phyloP scores from a whole-genome alignment of 2,329 filamentous ascomycete species.

The Plenodomus lindquistii region DNA sequence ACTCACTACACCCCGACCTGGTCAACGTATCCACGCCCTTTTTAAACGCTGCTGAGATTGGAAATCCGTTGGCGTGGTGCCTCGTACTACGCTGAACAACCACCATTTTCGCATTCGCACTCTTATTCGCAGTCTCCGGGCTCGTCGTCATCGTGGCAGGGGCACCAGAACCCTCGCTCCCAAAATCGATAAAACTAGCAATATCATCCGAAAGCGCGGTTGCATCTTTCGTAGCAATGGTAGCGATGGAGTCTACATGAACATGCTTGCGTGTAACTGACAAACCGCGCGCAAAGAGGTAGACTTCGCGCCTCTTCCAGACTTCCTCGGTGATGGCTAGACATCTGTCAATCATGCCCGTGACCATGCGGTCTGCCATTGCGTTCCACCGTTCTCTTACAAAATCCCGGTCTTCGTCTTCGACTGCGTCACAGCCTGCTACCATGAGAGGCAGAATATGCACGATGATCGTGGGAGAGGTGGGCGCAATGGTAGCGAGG shows the following conservation, averaged over 20 bases:
- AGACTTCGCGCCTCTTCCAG: constrained; percentile 65
- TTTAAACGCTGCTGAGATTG: constrained; percentile 42
- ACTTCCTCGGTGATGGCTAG: constrained; percentile 66
- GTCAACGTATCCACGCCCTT: constrained; percentile 33
- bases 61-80: constrained; percentile 20
- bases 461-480: constrained; percentile 65
- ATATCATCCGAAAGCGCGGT: constrained; percentile 8
- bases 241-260: constrained; percentile 3
- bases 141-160: constrained; percentile 6
- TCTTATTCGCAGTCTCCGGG: constrained; percentile 4
- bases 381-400: constrained; percentile 64
- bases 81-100: constrained; percentile 3
- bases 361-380: constrained; percentile 64
- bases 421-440: constrained; percentile 65
- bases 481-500: constrained; percentile 65
- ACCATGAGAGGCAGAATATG: constrained; percentile 70
- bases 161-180: constrained; percentile 8
- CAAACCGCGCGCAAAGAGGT: constrained; percentile 41
- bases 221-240: constrained; percentile 1
- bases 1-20: constrained; percentile 59
- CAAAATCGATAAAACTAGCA: constrained; percentile 10
- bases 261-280: constrained; percentile 8
- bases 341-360: constrained; percentile 68
- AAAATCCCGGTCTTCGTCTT: constrained; percentile 64
- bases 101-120: no score